phyloP scores from a whole-genome alignment of 2,329 filamentous ascomycete species.

The Aspergillus calidoustus region DNA sequence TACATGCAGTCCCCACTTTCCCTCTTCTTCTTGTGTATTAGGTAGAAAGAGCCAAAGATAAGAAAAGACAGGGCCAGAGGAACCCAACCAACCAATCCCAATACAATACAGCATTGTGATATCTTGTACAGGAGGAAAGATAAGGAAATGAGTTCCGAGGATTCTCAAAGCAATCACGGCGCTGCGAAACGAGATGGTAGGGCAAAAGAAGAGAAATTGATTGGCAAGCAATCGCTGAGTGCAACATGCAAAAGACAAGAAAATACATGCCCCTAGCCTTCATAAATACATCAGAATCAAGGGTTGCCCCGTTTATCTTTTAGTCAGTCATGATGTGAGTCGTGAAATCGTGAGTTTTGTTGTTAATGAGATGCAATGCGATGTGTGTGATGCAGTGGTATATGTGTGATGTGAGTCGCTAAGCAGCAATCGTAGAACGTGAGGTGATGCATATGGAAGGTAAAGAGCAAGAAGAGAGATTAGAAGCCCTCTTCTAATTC shows the following conservation, averaged over 20 bases:
- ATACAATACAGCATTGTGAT: constrained; percentile 7
- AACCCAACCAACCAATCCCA: background rate
- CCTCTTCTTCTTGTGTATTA: background rate
- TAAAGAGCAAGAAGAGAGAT: background rate
- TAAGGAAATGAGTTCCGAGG: background rate
- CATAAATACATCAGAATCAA: background rate
- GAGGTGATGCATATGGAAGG: background rate
- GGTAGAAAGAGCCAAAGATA: background rate
- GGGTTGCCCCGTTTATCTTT: background rate
- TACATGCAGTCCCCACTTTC: background rate
- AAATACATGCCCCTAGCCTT: background rate
- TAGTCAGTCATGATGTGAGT: background rate
- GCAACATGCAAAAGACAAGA: too few relatives aligned
- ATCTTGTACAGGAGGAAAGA: constrained; percentile 15
- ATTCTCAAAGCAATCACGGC: background rate
- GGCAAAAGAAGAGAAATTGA: background rate
- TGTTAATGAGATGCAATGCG: background rate
- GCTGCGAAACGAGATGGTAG: constrained; percentile 18
- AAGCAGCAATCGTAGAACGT: background rate
- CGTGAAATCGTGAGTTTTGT: background rate
- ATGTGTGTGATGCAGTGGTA: background rate
- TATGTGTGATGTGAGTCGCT: background rate
- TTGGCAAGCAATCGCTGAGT: background rate
- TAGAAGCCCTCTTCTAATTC: constrained; percentile 54
- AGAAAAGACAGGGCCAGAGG: background rate